phyloP scores from a whole-genome alignment of 108 stramenopile species.

The Nannochloropsis granulata region DNA sequence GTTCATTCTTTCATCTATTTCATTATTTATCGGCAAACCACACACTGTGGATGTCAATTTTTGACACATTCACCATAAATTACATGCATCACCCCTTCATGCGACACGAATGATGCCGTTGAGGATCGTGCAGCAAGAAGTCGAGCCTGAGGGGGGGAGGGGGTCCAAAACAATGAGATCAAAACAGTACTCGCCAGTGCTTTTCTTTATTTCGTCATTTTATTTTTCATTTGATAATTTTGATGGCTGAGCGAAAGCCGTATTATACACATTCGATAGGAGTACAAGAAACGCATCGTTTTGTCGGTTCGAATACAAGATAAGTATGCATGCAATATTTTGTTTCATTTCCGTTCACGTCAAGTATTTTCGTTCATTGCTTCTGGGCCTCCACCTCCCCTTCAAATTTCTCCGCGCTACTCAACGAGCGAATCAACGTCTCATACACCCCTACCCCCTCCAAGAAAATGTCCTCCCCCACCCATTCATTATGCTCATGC shows the following conservation, averaged over 20 bases:
- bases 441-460: constrained; percentile 79
- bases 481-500: constrained; percentile 90
- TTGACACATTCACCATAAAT: no score
- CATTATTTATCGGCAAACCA: no score
- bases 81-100: no score
- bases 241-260: background rate
- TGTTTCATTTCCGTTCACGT: no score
- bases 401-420: background rate
- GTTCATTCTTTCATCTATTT: no score
- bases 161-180: background rate
- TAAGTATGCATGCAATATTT: no score
- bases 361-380: no score
- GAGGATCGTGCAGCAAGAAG: background rate
- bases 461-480: constrained; percentile 62
- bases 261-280: background rate
- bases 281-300: background rate
- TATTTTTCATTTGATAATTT: background rate
- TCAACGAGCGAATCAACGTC: constrained; percentile 51
- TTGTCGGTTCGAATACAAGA: no score
- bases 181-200: background rate
- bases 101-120: background rate
- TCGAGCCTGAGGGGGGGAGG: no score
- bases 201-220: no score
- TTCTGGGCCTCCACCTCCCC: background rate
- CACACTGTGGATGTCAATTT: no score